Base-by-base conservation (phyloP, 345 rosid genomes). In the Reutealis trisperma region DNA sequence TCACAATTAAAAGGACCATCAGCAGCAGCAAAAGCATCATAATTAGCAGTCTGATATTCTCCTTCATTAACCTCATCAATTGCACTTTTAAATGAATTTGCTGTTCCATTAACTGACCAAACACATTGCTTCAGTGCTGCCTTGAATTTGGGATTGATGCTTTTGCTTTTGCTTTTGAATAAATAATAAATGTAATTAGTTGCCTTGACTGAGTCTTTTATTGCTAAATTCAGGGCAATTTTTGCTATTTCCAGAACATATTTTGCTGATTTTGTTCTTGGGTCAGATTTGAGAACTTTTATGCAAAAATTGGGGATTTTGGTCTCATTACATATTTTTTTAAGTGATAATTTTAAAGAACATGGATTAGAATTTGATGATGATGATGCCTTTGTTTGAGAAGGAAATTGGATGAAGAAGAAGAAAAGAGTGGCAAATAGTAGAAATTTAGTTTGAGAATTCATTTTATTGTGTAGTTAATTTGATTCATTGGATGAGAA, bases 1-100 rank as follows among this genome's bases (percentile, higher is more conserved):
- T 42, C 63, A 34, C 83, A 80, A 0, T 0, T 3, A 2, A 6
- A 24, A 67, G 27, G 18, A n/a, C 13, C 21, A 67, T 67, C 71
- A 12, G 25, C 27, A 67, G 18, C 27, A 0, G n/a, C 55, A 19
- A 22, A 10, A 2, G 27, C 3, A 45, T 67, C 71, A 67, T 67
- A 67, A 45, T 67, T 67, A 1, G 71, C 71, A 9, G 55, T 44
- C 11, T 67, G 32, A 22, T 67, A 67, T 12, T 67, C 71, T 30
- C 44, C 61, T 27, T 70, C 44, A 18, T 55, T 44, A 54, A 52
- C 62, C 44, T 70, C 74, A 54, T 18, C 30, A 7, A 6, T 9
- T 8, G 74, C 45, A 55, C 74, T 70, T 57, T 16, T 55, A 44
- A 55, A 70, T 27, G 30, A 27, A 27, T 27, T 27, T 27, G 30